Evolutionary conservation across 2,329 filamentous ascomycete genomes (phyloP).

Genomic region (Nemania diffusa): DNA sequence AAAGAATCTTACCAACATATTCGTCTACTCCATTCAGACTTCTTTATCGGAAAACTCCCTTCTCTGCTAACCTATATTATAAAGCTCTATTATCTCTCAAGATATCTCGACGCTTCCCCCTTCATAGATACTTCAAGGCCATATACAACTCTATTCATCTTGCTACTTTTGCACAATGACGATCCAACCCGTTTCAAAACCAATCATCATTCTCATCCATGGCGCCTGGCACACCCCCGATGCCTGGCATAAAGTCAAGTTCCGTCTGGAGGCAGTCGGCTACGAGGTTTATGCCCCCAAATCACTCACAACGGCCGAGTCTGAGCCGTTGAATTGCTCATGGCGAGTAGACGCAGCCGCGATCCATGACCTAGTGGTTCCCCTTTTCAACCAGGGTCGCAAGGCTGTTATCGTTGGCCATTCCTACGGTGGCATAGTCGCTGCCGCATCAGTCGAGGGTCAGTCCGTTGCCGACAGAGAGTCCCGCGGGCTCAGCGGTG

Average conservation of each 20-base stretch:
- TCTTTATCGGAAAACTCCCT: neutral
- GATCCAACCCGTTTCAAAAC: neutral
- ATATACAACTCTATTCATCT: constrained; percentile 1
- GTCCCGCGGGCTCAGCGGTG: constrained; percentile 22
- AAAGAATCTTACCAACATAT: neutral
- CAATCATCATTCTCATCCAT: constrained; percentile 22
- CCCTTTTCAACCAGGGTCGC: constrained; percentile 34
- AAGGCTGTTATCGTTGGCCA: constrained; percentile 37
- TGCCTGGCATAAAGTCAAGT: constrained; percentile 23
- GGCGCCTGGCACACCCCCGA: constrained; percentile 29
- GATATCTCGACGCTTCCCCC: neutral
- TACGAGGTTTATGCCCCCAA: constrained; percentile 30
- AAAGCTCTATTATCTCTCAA: neutral
- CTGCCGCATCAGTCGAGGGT: constrained; percentile 30
- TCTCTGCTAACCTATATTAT: neutral
- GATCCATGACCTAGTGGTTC: constrained; percentile 28
- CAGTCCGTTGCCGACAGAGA: constrained; percentile 30
- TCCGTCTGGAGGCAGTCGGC: constrained; percentile 19
- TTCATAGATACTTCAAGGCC: neutral
- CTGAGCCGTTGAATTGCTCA: constrained; percentile 23
- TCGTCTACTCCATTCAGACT: neutral
- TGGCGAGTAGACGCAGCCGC: constrained; percentile 32
- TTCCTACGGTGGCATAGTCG: constrained; percentile 40
- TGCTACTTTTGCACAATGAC: neutral
- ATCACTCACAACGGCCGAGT: constrained; percentile 14